A percentile compares a stretch with the other conserved stretches of the same genome.
Evolutionary conservation across 768 basidiomycete species (phyloP).

Genomic region (Pisolithus sp.): DNA sequence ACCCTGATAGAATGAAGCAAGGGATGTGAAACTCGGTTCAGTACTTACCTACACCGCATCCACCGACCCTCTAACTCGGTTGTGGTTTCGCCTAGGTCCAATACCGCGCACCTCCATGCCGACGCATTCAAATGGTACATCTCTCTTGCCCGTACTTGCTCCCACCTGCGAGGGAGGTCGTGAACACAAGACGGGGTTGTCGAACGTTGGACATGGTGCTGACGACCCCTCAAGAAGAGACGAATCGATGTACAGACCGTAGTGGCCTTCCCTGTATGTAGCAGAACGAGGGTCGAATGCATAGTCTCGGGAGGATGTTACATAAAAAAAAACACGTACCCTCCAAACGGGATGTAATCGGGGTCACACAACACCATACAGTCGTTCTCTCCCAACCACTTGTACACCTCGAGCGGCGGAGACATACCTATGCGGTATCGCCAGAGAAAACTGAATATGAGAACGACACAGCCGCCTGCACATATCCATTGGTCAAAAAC

Average conservation of each 20-base stretch:
- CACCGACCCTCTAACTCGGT: background rate
- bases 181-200: conserved; percentile 66
- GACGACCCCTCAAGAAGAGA: conserved; percentile 71
- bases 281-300: no score
- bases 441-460: conserved; percentile 67
- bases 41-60: no score
- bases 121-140: conserved; percentile 79
- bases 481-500: background rate
- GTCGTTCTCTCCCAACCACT: conserved; percentile 84
- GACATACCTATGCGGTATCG: conserved; percentile 35
- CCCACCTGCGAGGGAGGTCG: background rate
- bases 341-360: conserved; percentile 80
- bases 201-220: conserved; percentile 79
- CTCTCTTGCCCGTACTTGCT: conserved; percentile 21
- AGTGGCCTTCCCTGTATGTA: conserved; percentile 67
- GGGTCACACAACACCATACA: conserved; percentile 85
- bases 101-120: conserved; percentile 90
- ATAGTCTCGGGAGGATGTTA: background rate
- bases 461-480: background rate
- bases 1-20: no score
- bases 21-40: no score
- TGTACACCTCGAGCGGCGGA: conserved; percentile 54
- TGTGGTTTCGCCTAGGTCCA: conserved; percentile 28
- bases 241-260: conserved; percentile 84
- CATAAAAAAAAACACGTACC: conserved; percentile 60